phyloP scores from a whole-genome alignment of 2,329 filamentous ascomycete species.

The Acrodontium crateriforme region DNA sequence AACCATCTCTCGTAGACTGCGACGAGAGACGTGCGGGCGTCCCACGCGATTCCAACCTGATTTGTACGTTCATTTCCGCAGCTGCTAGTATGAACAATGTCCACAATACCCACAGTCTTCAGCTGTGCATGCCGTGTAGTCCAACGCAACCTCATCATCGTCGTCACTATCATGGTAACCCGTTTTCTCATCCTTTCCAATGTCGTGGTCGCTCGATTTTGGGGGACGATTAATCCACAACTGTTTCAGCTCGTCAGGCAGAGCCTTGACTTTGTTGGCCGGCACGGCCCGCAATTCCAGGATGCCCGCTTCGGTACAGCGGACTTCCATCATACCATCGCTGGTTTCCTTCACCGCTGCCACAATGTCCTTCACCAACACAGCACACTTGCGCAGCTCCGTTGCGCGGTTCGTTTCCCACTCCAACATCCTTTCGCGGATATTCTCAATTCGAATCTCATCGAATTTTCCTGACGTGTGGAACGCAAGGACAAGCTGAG shows the following conservation, averaged over 20 bases:
- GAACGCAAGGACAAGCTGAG: conserved; percentile 39
- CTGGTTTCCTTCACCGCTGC: conserved; percentile 11
- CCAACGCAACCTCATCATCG: conserved; percentile 4
- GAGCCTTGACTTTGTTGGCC: conserved; percentile 1
- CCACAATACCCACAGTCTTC: conserved; percentile 8
- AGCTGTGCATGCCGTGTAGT: conserved; percentile 8
- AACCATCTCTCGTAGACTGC: too few species aligned
- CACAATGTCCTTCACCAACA: neutral
- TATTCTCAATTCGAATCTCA: conserved; percentile 27
- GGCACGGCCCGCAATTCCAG: conserved; percentile 22
- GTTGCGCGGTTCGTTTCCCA: conserved; percentile 31
- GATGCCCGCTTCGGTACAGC: conserved; percentile 15
- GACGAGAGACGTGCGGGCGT: too few species aligned
- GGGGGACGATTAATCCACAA: conserved; percentile 1
- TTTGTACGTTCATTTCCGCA: too few species aligned
- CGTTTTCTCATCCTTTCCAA: conserved; percentile 1
- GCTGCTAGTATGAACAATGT: conserved; percentile 2
- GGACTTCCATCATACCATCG: conserved; percentile 21
- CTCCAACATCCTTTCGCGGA: conserved; percentile 21
- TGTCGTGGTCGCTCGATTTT: neutral
- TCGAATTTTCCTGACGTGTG: conserved; percentile 26
- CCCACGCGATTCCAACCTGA: too few species aligned
- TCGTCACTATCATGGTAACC: conserved; percentile 3
- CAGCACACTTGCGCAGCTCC: conserved; percentile 9
- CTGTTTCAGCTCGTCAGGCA: conserved; percentile 3